These are phyloP conservation scores for Fagopyrum homotropicum DNA, from an alignment of 148 eudicot species.

Conservation along the genomic window DNA sequence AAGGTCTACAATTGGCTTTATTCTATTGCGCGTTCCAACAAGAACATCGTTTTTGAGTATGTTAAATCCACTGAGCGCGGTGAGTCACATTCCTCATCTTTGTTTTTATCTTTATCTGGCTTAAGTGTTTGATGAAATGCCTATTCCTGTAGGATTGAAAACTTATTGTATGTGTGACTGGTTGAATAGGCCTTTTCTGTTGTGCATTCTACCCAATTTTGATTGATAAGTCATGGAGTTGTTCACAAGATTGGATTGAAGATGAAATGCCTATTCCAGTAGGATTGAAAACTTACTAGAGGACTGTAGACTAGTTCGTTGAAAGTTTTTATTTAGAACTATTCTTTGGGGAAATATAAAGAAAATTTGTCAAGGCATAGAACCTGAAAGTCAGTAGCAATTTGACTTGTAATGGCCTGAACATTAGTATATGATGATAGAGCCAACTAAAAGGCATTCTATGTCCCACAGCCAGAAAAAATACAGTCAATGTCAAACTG, in stretches of 20 bases:
- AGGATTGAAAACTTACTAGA: not conserved
- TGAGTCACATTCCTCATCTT: constrained; percentile 15
- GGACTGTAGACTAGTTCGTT: not conserved
- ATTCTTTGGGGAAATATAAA: not conserved
- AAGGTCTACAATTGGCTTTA: constrained; percentile 45
- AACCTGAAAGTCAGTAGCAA: not conserved
- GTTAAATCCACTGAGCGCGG: constrained; percentile 47
- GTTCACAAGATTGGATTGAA: not conserved
- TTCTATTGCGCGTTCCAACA: constrained; percentile 32
- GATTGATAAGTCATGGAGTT: not conserved
- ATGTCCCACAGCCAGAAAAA: no score
- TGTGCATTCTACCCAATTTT: not conserved
- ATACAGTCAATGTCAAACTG: not conserved
- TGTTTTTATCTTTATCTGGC: not conserved
- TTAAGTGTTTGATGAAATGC: constrained; percentile 29
- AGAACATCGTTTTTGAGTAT: constrained; percentile 37
- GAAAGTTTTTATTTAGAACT: not conserved
- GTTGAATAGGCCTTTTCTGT: not conserved
- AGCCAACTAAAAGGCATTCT: no score
- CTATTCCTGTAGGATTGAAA: not conserved
- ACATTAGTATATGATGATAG: not conserved
- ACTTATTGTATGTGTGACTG: not conserved
- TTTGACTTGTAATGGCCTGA: no score
- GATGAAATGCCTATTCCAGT: constrained; percentile 21
- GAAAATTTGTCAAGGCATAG: not conserved